These are phyloP conservation scores for Aegilops speltoides DNA, from an alignment of 176 grass and related monocot species.

Conservation along the genomic window DNA sequence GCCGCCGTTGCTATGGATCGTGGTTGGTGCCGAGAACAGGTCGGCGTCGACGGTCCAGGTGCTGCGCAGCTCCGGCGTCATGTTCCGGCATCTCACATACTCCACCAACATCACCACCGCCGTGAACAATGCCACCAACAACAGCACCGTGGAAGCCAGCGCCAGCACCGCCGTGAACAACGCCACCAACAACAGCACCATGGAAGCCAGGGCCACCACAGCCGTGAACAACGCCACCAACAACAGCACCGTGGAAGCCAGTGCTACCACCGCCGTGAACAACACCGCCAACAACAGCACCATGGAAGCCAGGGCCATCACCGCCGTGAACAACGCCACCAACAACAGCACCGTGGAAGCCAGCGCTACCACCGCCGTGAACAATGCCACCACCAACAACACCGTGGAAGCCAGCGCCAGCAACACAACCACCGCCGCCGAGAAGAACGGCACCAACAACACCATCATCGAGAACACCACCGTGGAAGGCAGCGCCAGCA, in stretches of 20 bases:
- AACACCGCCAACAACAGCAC: too few relatives aligned
- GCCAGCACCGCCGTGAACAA: neutral
- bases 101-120: slow-evolving; percentile 25
- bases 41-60: slow-evolving; percentile 22
- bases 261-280: too few relatives aligned
- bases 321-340: slow-evolving; percentile 18
- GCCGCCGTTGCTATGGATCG: slow-evolving; percentile 63
- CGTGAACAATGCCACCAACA: too few relatives aligned
- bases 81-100: slow-evolving; percentile 64
- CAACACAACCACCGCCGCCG: too few relatives aligned
- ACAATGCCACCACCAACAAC: neutral
- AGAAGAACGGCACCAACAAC: neutral
- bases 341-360: neutral
- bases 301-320: too few relatives aligned
- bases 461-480: neutral
- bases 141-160: neutral
- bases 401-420: neutral
- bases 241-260: too few relatives aligned
- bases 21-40: slow-evolving; percentile 35
- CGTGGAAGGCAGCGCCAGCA: too few relatives aligned
- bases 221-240: neutral
- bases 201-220: neutral
- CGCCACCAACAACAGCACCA: neutral
- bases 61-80: slow-evolving; percentile 41
- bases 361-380: neutral